These are phyloP conservation scores for Collybia nuda DNA, from an alignment of 768 basidiomycete genomes.

Conservation along the genomic window DNA sequence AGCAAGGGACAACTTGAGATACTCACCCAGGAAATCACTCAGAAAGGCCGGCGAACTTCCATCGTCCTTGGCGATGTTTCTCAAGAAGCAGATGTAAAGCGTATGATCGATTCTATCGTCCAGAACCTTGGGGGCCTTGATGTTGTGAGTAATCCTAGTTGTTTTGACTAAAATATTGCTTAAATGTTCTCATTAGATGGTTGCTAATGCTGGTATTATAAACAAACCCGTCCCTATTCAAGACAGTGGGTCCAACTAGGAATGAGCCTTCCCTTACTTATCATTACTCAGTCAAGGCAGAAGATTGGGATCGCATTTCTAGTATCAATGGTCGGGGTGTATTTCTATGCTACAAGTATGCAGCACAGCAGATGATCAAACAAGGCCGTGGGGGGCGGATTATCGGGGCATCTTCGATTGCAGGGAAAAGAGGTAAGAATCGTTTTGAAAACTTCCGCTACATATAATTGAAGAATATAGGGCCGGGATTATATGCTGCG, in stretches of 20 bases:
- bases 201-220: constrained; percentile 30
- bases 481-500: constrained; percentile 4
- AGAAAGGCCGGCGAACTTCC: constrained; percentile 16
- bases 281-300: constrained; percentile 21
- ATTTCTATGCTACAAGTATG: constrained; percentile 65
- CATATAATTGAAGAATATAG: constrained; percentile 12
- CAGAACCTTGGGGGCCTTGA: constrained; percentile 25
- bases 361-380: constrained; percentile 57
- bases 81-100: constrained; percentile 23
- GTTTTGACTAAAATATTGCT: background rate
- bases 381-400: constrained; percentile 57
- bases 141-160: constrained; percentile 20
- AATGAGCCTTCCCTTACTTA: background rate
- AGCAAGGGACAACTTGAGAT: constrained; percentile 9
- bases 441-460: background rate
- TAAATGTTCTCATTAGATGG: constrained; percentile 21
- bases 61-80: constrained; percentile 26
- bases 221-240: constrained; percentile 10
- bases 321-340: constrained; percentile 56
- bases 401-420: constrained; percentile 40
- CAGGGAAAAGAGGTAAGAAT: constrained; percentile 25
- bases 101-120: constrained; percentile 23
- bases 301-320: constrained; percentile 40
- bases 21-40: constrained; percentile 21
- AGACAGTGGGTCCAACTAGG: constrained; percentile 19